Evolutionary conservation across 257 asterid species (phyloP).

Genomic region (Cinchona pubescens): DNA sequence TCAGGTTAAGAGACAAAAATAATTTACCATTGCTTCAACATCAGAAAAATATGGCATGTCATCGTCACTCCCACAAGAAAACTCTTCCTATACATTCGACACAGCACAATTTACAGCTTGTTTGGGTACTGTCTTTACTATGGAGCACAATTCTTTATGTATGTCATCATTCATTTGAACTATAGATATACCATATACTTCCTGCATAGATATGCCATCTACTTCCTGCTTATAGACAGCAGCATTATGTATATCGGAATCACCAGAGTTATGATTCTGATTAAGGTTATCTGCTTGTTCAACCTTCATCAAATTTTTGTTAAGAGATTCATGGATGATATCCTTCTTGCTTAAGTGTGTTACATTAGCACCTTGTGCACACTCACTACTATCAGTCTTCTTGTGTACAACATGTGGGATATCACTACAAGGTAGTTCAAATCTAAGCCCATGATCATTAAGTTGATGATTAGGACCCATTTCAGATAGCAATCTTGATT

Average conservation of each 20-base stretch:
- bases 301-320: slow-evolving; percentile 23
- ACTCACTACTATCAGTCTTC: slow-evolving; percentile 26
- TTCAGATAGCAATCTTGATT: slow-evolving; percentile 22
- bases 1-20: slow-evolving; percentile 15
- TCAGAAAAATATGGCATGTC: slow-evolving; percentile 72
- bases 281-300: slow-evolving; percentile 30
- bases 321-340: slow-evolving; percentile 21
- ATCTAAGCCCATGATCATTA: slow-evolving; percentile 32
- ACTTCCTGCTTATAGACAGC: slow-evolving; percentile 24
- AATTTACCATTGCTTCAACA: slow-evolving; percentile 76
- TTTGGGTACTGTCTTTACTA: slow-evolving; percentile 15
- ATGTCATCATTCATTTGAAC: slow-evolving; percentile 27
- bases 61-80: slow-evolving; percentile 46
- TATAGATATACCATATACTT: slow-evolving; percentile 17
- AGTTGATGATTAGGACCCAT: slow-evolving; percentile 18
- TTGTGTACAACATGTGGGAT: slow-evolving; percentile 25
- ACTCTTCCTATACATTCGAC: slow-evolving; percentile 52
- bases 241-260: slow-evolving; percentile 23
- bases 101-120: slow-evolving; percentile 22
- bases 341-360: slow-evolving; percentile 27
- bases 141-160: slow-evolving; percentile 29
- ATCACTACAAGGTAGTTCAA: slow-evolving; percentile 40
- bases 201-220: too few relatives aligned
- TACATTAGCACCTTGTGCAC: slow-evolving; percentile 22
- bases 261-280: slow-evolving; percentile 18